phyloP scores from a whole-genome alignment of 441 rosid genomes.

The Erodium trifolium region DNA sequence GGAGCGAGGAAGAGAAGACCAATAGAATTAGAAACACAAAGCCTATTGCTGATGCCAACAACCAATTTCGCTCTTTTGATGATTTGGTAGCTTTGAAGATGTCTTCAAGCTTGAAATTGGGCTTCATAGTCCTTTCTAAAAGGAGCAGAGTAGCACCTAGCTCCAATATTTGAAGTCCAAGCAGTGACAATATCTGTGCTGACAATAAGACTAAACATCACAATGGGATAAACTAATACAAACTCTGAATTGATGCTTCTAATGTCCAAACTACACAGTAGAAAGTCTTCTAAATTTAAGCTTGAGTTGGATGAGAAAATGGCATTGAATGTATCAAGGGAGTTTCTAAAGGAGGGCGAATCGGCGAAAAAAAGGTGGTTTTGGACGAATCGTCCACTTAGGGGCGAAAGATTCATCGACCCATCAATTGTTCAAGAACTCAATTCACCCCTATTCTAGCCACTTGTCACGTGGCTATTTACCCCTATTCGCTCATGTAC shows the following conservation, averaged over 20 bases:
- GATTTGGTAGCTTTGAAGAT: slow-evolving; percentile 29
- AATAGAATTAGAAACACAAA: slow-evolving; percentile 40
- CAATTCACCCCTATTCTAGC: too few relatives aligned
- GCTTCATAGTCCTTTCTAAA: slow-evolving; percentile 38
- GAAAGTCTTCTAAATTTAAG: not conserved
- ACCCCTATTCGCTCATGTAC: too few relatives aligned
- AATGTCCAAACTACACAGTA: not conserved
- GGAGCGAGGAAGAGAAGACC: slow-evolving; percentile 43
- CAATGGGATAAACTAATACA: not conserved
- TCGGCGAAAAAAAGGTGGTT: too few relatives aligned
- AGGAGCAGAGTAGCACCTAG: slow-evolving; percentile 42
- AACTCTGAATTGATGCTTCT: too few relatives aligned
- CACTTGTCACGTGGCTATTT: too few relatives aligned
- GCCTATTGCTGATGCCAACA: slow-evolving; percentile 53
- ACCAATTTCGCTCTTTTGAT: slow-evolving; percentile 40
- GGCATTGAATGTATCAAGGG: not conserved
- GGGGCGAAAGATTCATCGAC: too few relatives aligned
- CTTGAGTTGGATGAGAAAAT: not conserved
- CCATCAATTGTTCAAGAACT: too few relatives aligned
- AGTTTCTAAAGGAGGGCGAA: too few relatives aligned
- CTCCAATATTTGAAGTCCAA: slow-evolving; percentile 44
- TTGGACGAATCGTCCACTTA: too few relatives aligned
- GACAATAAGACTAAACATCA: slow-evolving; percentile 12
- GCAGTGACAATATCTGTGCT: slow-evolving; percentile 52
- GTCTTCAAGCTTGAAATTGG: slow-evolving; percentile 31